A percentile compares a stretch with the other conserved stretches of the same genome.
Conservation (phyloP, 2,329 filamentous ascomycete species). For the Leptographium procerum region DNA sequence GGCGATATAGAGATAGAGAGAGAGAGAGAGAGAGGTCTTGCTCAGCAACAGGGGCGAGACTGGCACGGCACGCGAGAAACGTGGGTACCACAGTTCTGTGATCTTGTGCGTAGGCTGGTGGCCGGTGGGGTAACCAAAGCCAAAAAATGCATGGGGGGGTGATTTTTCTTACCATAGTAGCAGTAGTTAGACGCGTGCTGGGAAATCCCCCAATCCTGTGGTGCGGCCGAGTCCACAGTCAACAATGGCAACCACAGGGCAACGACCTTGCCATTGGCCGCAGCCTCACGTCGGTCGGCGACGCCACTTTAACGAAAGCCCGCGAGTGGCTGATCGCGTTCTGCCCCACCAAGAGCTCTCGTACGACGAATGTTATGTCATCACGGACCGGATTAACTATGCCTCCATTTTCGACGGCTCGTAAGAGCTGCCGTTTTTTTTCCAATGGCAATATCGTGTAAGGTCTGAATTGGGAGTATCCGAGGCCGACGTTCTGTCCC, state of each 20-base stretch:
- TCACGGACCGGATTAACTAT: not conserved
- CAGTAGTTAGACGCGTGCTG: not conserved
- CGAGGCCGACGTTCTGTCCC: not conserved
- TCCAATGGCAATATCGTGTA: not conserved
- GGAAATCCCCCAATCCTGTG: not conserved
- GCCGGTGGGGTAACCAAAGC: no score
- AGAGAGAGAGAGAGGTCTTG: not conserved
- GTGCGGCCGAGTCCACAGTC: slow-evolving; percentile 20
- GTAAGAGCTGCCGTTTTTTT: not conserved
- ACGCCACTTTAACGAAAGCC: not conserved
- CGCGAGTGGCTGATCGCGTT: slow-evolving; percentile 16
- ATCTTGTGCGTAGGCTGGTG: no score
- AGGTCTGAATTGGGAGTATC: not conserved
- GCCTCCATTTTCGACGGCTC: not conserved
- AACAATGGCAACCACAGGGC: slow-evolving; percentile 46
- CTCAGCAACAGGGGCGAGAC: not conserved
- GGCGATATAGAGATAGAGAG: no score
- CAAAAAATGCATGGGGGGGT: not conserved
- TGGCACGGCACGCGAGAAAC: not conserved
- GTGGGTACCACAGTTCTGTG: not conserved
- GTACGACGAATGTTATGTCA: no score
- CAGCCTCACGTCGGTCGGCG: slow-evolving; percentile 2
- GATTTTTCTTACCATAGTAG: no score
- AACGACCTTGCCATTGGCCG: slow-evolving; percentile 39
- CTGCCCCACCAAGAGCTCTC: no score